These are phyloP conservation scores for Serendipita sp. DNA, from an alignment of 1,284 basidiomycete species.

Conservation along the genomic window DNA sequence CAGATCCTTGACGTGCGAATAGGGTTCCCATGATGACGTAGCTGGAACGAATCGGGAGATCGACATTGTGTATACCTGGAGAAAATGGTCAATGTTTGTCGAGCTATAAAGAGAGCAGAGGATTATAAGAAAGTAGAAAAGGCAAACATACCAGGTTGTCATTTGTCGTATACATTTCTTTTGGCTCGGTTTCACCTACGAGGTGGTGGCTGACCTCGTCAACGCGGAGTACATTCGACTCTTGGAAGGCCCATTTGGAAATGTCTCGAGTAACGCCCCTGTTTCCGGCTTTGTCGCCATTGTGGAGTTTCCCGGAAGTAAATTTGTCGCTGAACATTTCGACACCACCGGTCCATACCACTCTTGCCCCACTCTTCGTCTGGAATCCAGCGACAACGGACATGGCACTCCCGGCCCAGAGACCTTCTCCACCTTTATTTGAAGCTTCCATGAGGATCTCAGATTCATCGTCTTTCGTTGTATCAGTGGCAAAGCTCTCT, in stretches of 20 bases:
- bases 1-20: constrained; percentile 55
- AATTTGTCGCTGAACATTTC: constrained; percentile 67
- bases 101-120: not conserved
- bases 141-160: constrained; percentile 55
- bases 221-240: constrained; percentile 68
- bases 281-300: constrained; percentile 59
- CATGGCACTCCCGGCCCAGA: constrained; percentile 66
- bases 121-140: not conserved
- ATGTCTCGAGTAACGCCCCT: constrained; percentile 59
- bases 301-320: constrained; percentile 44
- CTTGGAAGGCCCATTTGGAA: constrained; percentile 83
- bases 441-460: constrained; percentile 47
- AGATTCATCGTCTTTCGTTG: constrained; percentile 34
- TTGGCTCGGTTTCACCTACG: constrained; percentile 40
- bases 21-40: constrained; percentile 53
- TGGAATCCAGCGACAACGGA: constrained; percentile 83
- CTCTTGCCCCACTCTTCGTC: constrained; percentile 60
- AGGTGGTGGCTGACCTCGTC: constrained; percentile 63
- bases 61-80: constrained; percentile 58
- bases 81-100: not conserved
- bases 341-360: constrained; percentile 70
- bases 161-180: constrained; percentile 71
- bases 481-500: constrained; percentile 56
- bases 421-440: constrained; percentile 56
- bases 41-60: constrained; percentile 51